Evolutionary conservation across 345 rosid species (phyloP).

Genomic region (Turnera subulata): DNA sequence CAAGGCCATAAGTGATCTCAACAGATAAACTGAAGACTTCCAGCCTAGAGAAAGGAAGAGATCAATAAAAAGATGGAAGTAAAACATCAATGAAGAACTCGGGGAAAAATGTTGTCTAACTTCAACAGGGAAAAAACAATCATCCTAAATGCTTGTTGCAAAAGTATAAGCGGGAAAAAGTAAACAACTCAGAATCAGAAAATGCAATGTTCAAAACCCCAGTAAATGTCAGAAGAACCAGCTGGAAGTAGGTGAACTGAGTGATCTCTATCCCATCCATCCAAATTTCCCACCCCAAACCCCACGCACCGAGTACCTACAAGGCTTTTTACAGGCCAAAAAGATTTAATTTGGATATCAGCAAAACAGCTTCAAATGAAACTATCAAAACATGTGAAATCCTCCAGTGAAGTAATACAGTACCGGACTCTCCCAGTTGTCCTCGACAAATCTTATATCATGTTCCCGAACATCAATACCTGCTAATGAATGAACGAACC

Average conservation of each 20-base stretch:
- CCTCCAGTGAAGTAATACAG: background rate
- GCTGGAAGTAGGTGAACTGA: conserved; percentile 97
- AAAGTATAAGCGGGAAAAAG: background rate
- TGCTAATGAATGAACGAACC: conserved; percentile 24
- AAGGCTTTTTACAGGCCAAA: conserved; percentile 18
- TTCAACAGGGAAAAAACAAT: background rate
- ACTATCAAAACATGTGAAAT: background rate
- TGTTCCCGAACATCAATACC: conserved; percentile 84
- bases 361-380: background rate
- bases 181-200: too few species aligned
- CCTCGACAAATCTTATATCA: conserved; percentile 95
- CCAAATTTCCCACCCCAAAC: conserved; percentile 99
- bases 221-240: conserved; percentile 52
- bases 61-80: conserved; percentile 4
- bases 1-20: conserved; percentile 97
- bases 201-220: background rate
- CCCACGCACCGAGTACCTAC: conserved; percentile 99
- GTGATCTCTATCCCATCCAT: conserved; percentile 99
- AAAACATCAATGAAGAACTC: conserved; percentile 3
- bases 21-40: conserved; percentile 94
- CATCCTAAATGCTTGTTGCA: background rate
- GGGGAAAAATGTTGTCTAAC: background rate
- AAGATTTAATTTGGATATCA: background rate
- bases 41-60: conserved; percentile 49
- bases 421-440: conserved; percentile 99